phyloP scores from a whole-genome alignment of 495 filamentous ascomycete genomes.

The Rostrohypoxylon terebratum region DNA sequence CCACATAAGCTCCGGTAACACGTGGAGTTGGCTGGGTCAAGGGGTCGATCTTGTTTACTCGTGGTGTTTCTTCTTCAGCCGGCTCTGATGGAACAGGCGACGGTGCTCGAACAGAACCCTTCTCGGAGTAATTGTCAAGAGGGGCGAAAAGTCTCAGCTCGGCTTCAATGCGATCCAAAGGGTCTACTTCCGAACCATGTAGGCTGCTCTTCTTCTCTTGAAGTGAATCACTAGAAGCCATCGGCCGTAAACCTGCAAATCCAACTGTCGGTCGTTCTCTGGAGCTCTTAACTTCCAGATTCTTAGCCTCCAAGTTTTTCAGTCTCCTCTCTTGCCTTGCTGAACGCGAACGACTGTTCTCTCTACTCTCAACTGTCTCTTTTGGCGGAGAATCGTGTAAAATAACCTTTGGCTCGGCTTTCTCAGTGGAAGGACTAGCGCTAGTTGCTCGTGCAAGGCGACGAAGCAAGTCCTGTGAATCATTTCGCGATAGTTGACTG shows the following conservation, averaged over 20 bases:
- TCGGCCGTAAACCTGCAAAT: constrained; percentile 53
- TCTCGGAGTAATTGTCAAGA: constrained; percentile 64
- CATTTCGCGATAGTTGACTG: constrained; percentile 52
- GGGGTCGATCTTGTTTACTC: constrained; percentile 56
- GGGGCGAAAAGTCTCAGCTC: constrained; percentile 67
- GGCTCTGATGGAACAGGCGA: constrained; percentile 55
- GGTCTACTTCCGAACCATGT: constrained; percentile 64
- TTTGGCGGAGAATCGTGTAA: constrained; percentile 15
- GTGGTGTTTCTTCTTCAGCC: constrained; percentile 60
- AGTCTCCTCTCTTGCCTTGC: constrained; percentile 30
- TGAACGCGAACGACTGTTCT: constrained; percentile 27
- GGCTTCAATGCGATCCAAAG: constrained; percentile 65
- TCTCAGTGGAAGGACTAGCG: constrained; percentile 58
- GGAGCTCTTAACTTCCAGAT: constrained; percentile 44
- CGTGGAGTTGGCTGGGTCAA: constrained; percentile 63
- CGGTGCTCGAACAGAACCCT: constrained; percentile 61
- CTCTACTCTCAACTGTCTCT: constrained; percentile 17
- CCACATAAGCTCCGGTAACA: constrained; percentile 64
- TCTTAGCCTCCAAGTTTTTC: constrained; percentile 27
- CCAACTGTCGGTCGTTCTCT: constrained; percentile 54
- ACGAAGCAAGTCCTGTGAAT: constrained; percentile 74
- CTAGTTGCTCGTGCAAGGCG: constrained; percentile 72
- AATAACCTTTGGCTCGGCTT: constrained; percentile 22
- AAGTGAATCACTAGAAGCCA: constrained; percentile 54
- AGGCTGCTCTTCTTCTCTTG: constrained; percentile 54